Evolutionary conservation across 805 yeast species (phyloP).

Genomic region (Schizosaccharomyces octosporus): DNA sequence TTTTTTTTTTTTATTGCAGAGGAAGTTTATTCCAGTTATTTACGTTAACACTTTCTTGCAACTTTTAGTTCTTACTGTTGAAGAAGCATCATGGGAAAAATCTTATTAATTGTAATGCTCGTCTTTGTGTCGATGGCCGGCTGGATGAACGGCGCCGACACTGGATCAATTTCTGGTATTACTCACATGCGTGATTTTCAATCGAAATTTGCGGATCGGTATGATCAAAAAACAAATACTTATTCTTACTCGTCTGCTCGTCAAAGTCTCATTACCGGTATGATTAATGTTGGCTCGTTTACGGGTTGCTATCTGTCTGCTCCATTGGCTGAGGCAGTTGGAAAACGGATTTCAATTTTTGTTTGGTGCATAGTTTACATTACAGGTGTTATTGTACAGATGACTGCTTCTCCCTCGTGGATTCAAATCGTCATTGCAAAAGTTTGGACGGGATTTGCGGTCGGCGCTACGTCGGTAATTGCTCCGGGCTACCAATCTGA

Average conservation of each 20-base stretch:
- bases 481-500: constrained; percentile 61
- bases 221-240: not conserved
- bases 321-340: constrained; percentile 1
- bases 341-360: not conserved
- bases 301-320: constrained; percentile 4
- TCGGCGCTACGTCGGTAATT: constrained; percentile 53
- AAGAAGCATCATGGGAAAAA: not conserved
- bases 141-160: constrained; percentile 3
- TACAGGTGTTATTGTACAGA: constrained; percentile 3
- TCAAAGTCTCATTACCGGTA: constrained; percentile 4
- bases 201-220: not conserved
- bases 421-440: constrained; percentile 13
- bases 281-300: constrained; percentile 4
- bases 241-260: not conserved
- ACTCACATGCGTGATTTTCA: constrained; percentile 3
- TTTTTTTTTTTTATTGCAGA: no score
- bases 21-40: no score
- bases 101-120: not conserved
- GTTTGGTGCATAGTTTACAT: constrained; percentile 4
- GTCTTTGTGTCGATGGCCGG: constrained; percentile 3
- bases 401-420: constrained; percentile 9
- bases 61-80: no score
- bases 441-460: constrained; percentile 43
- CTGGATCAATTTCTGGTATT: constrained; percentile 4
- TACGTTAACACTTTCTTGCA: no score